Conservation (phyloP, 306 rosid genomes). For the Phaseolus lunatus region DNA sequence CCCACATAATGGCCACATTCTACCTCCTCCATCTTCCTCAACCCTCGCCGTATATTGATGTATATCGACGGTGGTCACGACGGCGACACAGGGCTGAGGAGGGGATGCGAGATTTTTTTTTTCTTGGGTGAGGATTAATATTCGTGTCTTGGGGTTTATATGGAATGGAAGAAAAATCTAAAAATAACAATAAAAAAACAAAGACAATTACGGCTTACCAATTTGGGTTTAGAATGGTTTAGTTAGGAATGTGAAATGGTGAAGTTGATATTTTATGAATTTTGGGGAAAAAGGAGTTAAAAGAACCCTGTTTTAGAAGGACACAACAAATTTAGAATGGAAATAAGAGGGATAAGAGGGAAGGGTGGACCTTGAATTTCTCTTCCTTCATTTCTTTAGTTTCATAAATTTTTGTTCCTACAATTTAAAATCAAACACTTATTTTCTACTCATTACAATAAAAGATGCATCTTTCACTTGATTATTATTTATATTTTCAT, state of each 20-base stretch:
- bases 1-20: constrained; percentile 9
- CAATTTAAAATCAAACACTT: too few relatives aligned
- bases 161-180: neutral
- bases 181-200: neutral
- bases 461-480: too few relatives aligned
- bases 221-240: neutral
- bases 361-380: neutral
- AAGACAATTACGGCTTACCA: neutral
- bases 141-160: neutral
- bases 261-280: neutral
- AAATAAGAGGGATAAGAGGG: neutral
- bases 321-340: neutral
- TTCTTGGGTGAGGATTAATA: neutral
- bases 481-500: too few relatives aligned
- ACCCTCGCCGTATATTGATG: too few relatives aligned
- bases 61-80: too few relatives aligned
- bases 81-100: neutral
- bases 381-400: too few relatives aligned
- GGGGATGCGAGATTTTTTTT: neutral
- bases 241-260: neutral
- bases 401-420: neutral
- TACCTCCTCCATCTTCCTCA: neutral
- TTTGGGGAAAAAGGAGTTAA: neutral
- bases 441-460: too few relatives aligned
- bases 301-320: neutral